Evolutionary conservation across 768 basidiomycete genomes (phyloP).

Genomic region (Royoungia palumana): DNA sequence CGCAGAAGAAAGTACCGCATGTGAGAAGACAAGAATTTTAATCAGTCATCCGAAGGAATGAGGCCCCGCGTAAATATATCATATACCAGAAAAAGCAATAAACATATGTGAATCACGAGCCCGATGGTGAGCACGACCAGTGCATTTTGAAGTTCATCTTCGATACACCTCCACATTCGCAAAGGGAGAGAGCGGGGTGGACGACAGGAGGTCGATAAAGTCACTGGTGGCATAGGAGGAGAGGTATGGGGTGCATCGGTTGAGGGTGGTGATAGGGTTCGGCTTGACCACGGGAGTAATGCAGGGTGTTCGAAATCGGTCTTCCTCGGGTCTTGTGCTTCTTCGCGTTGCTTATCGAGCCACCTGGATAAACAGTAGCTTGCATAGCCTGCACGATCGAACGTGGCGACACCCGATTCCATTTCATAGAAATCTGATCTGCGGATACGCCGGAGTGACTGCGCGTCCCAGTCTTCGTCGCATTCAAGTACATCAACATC

Average conservation of each 20-base stretch:
- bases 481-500: slow-evolving; percentile 21
- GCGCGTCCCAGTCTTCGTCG: slow-evolving; percentile 7
- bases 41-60: slow-evolving; percentile 26
- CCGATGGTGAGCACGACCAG: slow-evolving; percentile 24
- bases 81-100: slow-evolving; percentile 28
- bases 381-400: slow-evolving; percentile 27
- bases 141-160: slow-evolving; percentile 29
- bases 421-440: slow-evolving; percentile 28
- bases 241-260: neutral
- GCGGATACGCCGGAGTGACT: slow-evolving; percentile 4
- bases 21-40: neutral
- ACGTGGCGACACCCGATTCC: slow-evolving; percentile 25
- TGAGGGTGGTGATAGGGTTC: slow-evolving; percentile 15
- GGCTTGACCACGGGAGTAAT: slow-evolving; percentile 16
- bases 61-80: slow-evolving; percentile 28
- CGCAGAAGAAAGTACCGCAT: neutral
- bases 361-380: slow-evolving; percentile 25
- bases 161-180: slow-evolving; percentile 17
- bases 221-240: neutral
- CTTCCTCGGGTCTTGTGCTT: slow-evolving; percentile 12
- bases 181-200: slow-evolving; percentile 10
- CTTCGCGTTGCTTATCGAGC: slow-evolving; percentile 28
- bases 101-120: slow-evolving; percentile 25
- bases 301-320: slow-evolving; percentile 22
- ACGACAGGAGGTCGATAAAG: neutral